Evolutionary conservation across 306 rosid genomes (phyloP).

Genomic region (Gastrolobium villosum): DNA sequence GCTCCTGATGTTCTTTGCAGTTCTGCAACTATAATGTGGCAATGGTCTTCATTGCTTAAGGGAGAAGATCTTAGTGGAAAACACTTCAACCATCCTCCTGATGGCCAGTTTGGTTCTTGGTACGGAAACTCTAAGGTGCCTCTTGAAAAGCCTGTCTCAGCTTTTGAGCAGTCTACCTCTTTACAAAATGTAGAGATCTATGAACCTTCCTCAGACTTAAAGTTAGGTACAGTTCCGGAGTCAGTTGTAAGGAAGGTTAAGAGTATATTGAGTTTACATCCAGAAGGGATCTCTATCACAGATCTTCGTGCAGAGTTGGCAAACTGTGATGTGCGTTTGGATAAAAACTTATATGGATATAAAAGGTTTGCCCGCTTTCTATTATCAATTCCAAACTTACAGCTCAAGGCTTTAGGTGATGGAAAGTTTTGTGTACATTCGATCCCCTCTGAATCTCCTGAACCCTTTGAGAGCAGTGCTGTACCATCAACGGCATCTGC

Average conservation of each 20-base stretch:
- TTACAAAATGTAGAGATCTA: constrained; percentile 47
- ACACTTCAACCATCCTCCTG: constrained; percentile 85
- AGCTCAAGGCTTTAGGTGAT: constrained; percentile 43
- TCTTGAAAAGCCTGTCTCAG: constrained; percentile 67
- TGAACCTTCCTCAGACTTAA: constrained; percentile 50
- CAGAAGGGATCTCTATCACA: constrained; percentile 63
- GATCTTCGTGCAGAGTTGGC: constrained; percentile 63
- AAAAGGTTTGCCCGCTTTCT: constrained; percentile 65
- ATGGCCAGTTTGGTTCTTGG: constrained; percentile 82
- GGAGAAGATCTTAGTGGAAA: constrained; percentile 78
- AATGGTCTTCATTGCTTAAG: constrained; percentile 75
- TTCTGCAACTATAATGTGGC: constrained; percentile 96
- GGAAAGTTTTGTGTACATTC: constrained; percentile 45
- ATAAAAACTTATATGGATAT: constrained; percentile 62
- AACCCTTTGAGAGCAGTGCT: constrained; percentile 45
- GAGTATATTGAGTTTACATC: constrained; percentile 57
- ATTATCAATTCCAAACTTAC: constrained; percentile 55
- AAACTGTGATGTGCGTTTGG: constrained; percentile 47
- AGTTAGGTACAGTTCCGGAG: constrained; percentile 54
- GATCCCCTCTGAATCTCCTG: constrained; percentile 39
- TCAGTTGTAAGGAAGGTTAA: constrained; percentile 49
- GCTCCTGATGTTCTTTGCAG: constrained; percentile 74
- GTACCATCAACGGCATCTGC: constrained; percentile 27
- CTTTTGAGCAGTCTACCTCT: constrained; percentile 49
- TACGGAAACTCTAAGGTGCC: constrained; percentile 72